Conservation (phyloP, 2,329 filamentous ascomycete genomes). For the Paraphaeosphaeria minitans region DNA sequence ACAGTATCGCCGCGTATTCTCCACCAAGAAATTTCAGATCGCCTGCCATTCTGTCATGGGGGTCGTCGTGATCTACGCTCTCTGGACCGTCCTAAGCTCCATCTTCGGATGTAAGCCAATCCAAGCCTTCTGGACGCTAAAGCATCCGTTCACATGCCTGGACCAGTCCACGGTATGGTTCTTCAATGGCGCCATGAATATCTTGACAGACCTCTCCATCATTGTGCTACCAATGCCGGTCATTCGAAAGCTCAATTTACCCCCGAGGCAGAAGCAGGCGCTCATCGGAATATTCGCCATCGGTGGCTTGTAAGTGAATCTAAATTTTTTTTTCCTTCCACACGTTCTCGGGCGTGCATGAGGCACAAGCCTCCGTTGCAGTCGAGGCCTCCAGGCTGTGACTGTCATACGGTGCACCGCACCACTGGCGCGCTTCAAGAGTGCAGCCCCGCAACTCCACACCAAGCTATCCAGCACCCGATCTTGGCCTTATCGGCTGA, state of each 20-base stretch:
- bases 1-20: conserved; percentile 40
- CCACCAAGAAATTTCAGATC: conserved; percentile 33
- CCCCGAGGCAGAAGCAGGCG: conserved; percentile 42
- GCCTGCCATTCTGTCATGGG: conserved; percentile 30
- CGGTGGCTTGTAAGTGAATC: conserved; percentile 46
- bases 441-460: neutral
- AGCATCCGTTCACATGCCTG: conserved; percentile 34
- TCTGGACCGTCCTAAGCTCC: conserved; percentile 40
- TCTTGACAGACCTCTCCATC: conserved; percentile 40
- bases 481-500: conserved; percentile 7
- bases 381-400: conserved; percentile 7
- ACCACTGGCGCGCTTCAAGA: neutral
- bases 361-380: conserved; percentile 8
- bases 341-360: neutral
- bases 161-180: conserved; percentile 38
- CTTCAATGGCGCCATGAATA: conserved; percentile 40
- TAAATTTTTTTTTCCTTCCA: neutral
- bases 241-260: conserved; percentile 41
- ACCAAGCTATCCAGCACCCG: neutral
- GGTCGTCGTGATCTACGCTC: conserved; percentile 32
- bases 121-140: conserved; percentile 40
- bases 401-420: conserved; percentile 13
- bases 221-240: conserved; percentile 44
- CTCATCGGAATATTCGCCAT: conserved; percentile 47
- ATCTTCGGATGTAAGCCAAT: conserved; percentile 43